Evolutionary conservation across 2,329 filamentous ascomycete genomes (phyloP), one percentile per base, ranked within the genome.

Genomic region (Chrysoporthe puriensis): DNA sequence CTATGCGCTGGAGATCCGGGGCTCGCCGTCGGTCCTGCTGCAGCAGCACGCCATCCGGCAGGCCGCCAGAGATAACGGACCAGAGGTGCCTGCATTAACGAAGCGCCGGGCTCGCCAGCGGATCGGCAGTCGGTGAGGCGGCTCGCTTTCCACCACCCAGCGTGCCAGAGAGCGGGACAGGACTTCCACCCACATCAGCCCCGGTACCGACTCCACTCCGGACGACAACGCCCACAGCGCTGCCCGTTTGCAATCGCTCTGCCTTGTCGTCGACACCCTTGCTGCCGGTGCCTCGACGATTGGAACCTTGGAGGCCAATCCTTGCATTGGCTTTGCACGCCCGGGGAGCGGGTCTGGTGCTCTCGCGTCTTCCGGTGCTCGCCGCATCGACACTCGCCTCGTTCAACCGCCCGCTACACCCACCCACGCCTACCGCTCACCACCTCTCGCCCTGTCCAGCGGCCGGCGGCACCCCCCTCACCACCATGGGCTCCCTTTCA

Each of bases 401-500:
- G 32, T 48, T 11, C 43, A 42, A 4, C 2, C 26, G 18, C 14
- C 14, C 56, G 43, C 40, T 54, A 9, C 26, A 26, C 9, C 9
- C 57, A 61, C 42, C 50, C 32, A 61, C 59, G 40, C 34, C 11
- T 40, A 18, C 34, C 43, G 1, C 32, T 26, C 64, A 14, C 50
- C 62, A 34, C n/a, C 43, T 43, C 46, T 44, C 58, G 40, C 48
- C 16, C 40, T n/a, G n/a, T n/a, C 16, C 16, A 50, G 36, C 16
- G 21, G 42, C 60, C 40, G 59, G n/a, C 21, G 32, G 26, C 62
- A 6, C 42, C 50, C 61, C 59, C 57, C 60, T n/a, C 42, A 63
- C 43, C 32, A 46, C 9, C 52, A 67, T 67, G 68, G 66, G 66
- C 13, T 67, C 68, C 34, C 40, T 65, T 16, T 14, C 67, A 36